phyloP scores from a whole-genome alignment of 1,284 basidiomycete genomes.

The Stygiomarasmius scandens region DNA sequence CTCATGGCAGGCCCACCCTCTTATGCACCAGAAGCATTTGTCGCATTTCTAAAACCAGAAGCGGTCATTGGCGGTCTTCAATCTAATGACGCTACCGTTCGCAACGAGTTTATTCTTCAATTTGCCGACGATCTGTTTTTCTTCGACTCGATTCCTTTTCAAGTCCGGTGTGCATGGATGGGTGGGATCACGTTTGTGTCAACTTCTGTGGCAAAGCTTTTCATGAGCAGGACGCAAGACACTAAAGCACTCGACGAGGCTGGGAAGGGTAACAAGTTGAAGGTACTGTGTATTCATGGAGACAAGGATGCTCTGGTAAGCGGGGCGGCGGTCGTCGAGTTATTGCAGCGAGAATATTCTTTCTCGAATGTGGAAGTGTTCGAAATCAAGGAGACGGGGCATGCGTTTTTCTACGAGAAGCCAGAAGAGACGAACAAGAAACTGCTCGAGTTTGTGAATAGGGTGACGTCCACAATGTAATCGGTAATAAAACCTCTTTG shows the following conservation, averaged over 20 bases:
- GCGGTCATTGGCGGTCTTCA: neutral
- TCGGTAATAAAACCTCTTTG: no score
- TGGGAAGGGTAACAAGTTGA: constrained; percentile 10
- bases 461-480: neutral
- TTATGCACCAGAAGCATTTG: neutral
- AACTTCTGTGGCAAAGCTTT: constrained; percentile 4
- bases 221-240: constrained; percentile 5
- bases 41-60: no score
- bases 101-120: neutral
- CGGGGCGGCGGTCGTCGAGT: constrained; percentile 10
- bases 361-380: constrained; percentile 21
- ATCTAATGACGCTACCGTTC: constrained; percentile 2
- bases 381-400: constrained; percentile 20
- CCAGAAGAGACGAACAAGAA: constrained; percentile 17
- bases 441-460: constrained; percentile 9
- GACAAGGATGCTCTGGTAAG: constrained; percentile 11
- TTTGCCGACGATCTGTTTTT: constrained; percentile 11
- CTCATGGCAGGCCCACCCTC: constrained; percentile 7
- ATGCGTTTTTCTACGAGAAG: constrained; percentile 26
- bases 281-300: constrained; percentile 14
- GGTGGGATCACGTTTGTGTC: constrained; percentile 7
- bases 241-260: constrained; percentile 11
- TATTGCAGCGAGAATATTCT: constrained; percentile 18
- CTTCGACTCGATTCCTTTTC: constrained; percentile 6
- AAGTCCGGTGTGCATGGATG: constrained; percentile 11